Percentiles rank a stretch among this genome's conserved stretches.
Conservation (phyloP, 2,329 filamentous ascomycete genomes). For the Fusarium nanum region DNA sequence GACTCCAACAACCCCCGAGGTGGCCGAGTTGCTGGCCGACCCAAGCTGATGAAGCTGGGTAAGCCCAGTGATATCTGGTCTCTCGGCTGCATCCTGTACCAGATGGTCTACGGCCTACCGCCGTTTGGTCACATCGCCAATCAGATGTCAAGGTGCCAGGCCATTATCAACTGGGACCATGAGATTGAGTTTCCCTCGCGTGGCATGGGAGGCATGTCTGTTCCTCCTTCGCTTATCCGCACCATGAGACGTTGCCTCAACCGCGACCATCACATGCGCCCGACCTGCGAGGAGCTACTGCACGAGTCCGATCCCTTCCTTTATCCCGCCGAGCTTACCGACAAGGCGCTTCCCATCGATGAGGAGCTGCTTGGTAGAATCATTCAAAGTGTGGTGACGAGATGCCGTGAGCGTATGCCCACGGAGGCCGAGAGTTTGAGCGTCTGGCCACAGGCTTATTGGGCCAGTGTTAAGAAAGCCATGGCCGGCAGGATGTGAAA, state of each 20-base stretch:
- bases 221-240: conserved; percentile 68
- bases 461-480: conserved; percentile 67
- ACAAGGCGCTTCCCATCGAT: conserved; percentile 68
- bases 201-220: conserved; percentile 72
- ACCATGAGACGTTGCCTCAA: conserved; percentile 73
- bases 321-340: conserved; percentile 68
- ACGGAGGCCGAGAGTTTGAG: conserved; percentile 66
- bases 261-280: conserved; percentile 71
- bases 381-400: conserved; percentile 70
- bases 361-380: conserved; percentile 72
- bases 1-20: conserved; percentile 79
- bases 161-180: conserved; percentile 84
- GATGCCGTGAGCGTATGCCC: conserved; percentile 69
- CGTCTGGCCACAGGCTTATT: conserved; percentile 71
- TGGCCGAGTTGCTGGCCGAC: conserved; percentile 54
- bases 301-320: conserved; percentile 70
- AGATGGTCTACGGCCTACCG: conserved; percentile 97
- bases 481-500: conserved; percentile 51
- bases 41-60: conserved; percentile 92
- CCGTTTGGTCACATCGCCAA: conserved; percentile 94
- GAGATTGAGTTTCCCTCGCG: conserved; percentile 76
- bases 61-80: conserved; percentile 98
- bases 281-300: conserved; percentile 72
- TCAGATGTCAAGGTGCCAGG: conserved; percentile 86
- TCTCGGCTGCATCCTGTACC: conserved; percentile 94